Evolutionary conservation across 1,284 basidiomycete species (phyloP).

Genomic region (Pseudozyma tsukubaensis): DNA sequence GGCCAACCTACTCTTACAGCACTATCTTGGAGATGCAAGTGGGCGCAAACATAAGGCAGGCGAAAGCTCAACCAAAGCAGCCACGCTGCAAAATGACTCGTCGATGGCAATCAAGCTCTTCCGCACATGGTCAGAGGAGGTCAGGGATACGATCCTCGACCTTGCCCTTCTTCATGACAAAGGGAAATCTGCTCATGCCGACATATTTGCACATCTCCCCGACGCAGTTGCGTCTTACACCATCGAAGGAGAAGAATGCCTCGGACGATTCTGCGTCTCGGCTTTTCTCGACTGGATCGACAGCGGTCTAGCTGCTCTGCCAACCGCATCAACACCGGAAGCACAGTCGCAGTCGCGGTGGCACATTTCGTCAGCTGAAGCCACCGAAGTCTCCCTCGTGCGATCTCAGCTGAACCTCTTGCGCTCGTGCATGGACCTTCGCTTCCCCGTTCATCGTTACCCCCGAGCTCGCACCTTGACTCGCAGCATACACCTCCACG

Average conservation of each 20-base stretch:
- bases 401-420: constrained; percentile 46
- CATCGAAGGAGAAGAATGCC: constrained; percentile 37
- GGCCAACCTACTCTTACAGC: constrained; percentile 15
- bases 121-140: constrained; percentile 19
- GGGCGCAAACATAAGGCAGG: not conserved
- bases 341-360: not conserved
- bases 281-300: constrained; percentile 49
- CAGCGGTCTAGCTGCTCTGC: constrained; percentile 5
- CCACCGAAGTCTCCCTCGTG: constrained; percentile 17
- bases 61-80: not conserved
- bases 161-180: constrained; percentile 19
- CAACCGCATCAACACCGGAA: not conserved
- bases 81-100: not conserved
- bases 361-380: constrained; percentile 3
- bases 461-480: constrained; percentile 72
- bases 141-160: constrained; percentile 15
- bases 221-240: constrained; percentile 24
- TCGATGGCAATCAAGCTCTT: constrained; percentile 21
- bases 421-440: constrained; percentile 49
- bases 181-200: constrained; percentile 2
- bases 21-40: not conserved
- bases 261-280: constrained; percentile 29
- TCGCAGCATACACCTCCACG: constrained; percentile 90
- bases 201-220: constrained; percentile 11
- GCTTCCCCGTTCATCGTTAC: constrained; percentile 66